Conservation (phyloP, 371 early-diverging fungal species). For the Mucor circinelloides region DNA sequence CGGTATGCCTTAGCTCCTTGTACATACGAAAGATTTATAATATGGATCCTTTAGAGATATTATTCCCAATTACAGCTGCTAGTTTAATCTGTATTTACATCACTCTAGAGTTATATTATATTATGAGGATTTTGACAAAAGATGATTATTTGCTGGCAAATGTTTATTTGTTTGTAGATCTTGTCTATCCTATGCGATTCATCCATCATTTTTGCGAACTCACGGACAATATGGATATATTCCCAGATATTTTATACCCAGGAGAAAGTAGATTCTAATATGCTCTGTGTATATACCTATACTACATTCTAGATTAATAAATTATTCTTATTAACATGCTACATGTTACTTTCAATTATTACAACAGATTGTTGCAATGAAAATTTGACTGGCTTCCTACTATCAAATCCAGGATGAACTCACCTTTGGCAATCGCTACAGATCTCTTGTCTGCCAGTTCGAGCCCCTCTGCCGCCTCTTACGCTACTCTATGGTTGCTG, state of each 20-base stretch:
- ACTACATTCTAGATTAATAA: neutral
- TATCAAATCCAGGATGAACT: no score
- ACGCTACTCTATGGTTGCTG: no score
- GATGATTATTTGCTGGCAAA: slow-evolving; percentile 51
- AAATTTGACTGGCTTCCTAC: no score
- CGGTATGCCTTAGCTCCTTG: slow-evolving; percentile 17
- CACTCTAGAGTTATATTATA: slow-evolving; percentile 45
- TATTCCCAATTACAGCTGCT: slow-evolving; percentile 36
- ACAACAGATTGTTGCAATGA: neutral
- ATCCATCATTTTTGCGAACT: slow-evolving; percentile 55
- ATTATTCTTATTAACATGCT: neutral
- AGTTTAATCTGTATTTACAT: slow-evolving; percentile 37
- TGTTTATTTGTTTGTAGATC: slow-evolving; percentile 45
- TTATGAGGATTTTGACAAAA: slow-evolving; percentile 35
- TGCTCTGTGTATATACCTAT: neutral
- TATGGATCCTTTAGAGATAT: slow-evolving; percentile 33
- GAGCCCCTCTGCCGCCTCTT: no score
- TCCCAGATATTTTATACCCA: slow-evolving; percentile 32
- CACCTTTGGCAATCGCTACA: no score
- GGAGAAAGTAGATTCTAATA: slow-evolving; percentile 11
- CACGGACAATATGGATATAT: slow-evolving; percentile 37
- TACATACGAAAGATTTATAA: slow-evolving; percentile 21
- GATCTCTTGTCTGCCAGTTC: no score
- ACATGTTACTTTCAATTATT: no score
- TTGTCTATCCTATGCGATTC: slow-evolving; percentile 49